Base-by-base conservation (phyloP, 2,329 filamentous ascomycete genomes). In the Xylariaceae sp. region DNA sequence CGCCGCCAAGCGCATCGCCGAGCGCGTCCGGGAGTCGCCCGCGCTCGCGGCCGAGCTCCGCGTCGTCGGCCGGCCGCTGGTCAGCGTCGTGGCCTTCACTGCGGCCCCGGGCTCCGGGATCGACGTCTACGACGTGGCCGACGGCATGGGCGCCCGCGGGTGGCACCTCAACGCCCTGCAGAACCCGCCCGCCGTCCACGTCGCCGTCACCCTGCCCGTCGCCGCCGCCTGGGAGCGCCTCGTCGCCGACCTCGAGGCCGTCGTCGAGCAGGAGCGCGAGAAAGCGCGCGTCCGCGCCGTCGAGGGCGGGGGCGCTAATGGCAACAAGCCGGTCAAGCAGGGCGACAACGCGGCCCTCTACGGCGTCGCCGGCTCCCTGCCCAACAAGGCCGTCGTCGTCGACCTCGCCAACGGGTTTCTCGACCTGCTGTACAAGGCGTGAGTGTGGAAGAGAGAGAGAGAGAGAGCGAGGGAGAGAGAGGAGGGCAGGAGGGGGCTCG, bases 101-200 rank as follows among this genome's bases (percentile, higher is more conserved):
- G 80, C 83, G n/a, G 72, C 76, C 47, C 81, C 76, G n/a, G n/a
- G n/a, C n/a, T n/a, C n/a, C n/a, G n/a, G n/a, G n/a, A 73, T 98
- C 26, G 80, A 95, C 61, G 83, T 94, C 43, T 98, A 98, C 64
- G 89, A 48, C 55, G 77, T 98, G 45, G 87, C 90, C 6, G 92
- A 98, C 59, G 84, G 68, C 46, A 90, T 98, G 82, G 76, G 74
- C 10, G 65, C 64, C 1, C 82, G 80, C 53, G 90, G 92, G 3
- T 98, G 92, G 92, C 92, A 98, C 63, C 70, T 98, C 39, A 98
- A 96, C 54, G 86, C 89, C 3, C 71, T 98, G 43, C 92, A 98
- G 63, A 81, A 77, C 50, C 92, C 92, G 3, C 80, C 92, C 0
- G 92, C 88, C 14, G 87, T 98, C 35, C 92, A 98, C 58, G 77